Conservation (phyloP, 371 early-diverging fungal genomes). For the Cokeromyces recurvatus region DNA sequence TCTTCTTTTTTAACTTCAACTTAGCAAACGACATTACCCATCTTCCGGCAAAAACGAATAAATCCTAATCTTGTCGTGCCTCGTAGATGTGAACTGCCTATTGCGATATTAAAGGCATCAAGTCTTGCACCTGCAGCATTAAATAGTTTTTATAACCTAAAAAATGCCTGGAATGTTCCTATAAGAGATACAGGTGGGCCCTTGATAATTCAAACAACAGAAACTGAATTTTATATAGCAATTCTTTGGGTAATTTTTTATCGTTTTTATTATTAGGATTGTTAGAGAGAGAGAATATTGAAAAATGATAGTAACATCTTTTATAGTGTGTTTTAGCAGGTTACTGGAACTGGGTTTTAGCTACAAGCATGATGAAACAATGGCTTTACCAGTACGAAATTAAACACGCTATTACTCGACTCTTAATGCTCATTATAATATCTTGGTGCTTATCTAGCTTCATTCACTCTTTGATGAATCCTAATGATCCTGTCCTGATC, state of each 20-base stretch:
- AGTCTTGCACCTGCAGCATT: conserved; percentile 46
- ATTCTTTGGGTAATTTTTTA: conserved; percentile 60
- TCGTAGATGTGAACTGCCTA: conserved; percentile 18
- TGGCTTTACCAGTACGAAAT: conserved; percentile 62
- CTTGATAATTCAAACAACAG: conserved; percentile 42
- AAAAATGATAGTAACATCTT: no score
- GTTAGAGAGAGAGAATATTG: no score
- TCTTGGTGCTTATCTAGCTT: conserved; percentile 49
- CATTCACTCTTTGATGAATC: conserved; percentile 37
- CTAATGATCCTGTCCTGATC: conserved; percentile 44
- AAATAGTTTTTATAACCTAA: conserved; percentile 38
- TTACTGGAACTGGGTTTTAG: conserved; percentile 45
- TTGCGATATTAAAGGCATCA: conserved; percentile 13
- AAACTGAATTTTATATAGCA: conserved; percentile 53
- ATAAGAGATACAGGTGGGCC: conserved; percentile 48
- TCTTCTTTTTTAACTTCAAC: background rate
- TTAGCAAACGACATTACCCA: conserved; percentile 17
- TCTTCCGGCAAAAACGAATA: conserved; percentile 19
- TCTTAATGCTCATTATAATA: conserved; percentile 47
- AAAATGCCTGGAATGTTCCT: conserved; percentile 32
- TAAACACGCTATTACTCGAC: conserved; percentile 53
- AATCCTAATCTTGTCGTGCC: conserved; percentile 19
- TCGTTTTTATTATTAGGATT: no score
- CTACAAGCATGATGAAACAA: conserved; percentile 54
- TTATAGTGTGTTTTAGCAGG: conserved; percentile 10